Evolutionary conservation across 2,329 filamentous ascomycete species (phyloP), one percentile per base, ranked within the genome.

Genomic region (Cordyceps militaris): DNA sequence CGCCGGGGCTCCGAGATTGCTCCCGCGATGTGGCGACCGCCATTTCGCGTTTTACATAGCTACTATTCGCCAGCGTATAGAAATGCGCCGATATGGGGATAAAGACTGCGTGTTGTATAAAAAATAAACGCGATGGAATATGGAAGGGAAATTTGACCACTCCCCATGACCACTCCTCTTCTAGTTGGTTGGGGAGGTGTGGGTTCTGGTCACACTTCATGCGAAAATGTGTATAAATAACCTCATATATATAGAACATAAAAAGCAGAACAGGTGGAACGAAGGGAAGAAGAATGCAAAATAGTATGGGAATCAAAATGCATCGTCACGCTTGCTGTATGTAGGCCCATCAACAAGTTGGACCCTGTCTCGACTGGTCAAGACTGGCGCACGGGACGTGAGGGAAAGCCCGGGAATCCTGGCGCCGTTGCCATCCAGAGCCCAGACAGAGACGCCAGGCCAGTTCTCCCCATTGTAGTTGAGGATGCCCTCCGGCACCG

Each of bases 381-480:
- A 16, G 16, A 57, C 56, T 4, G 56, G 56, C 11, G 26, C 16
- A n/a, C 56, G 56, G 19, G 77, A 69, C 24, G 71, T 73, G 62
- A 86, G 66, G 42, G 75, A 73, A 36, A 88, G 70, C 0, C 75
- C 76, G 0, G 78, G 76, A 10, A 89, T 63, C 64, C 78, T 83
- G 0, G 80, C 84, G 7, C 82, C 84, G 3, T 68, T 70, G 1
- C 71, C 69, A 42, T 85, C 81, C 56, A 86, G 73, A 0, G 84
- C 81, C 88, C 88, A 92, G 16, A 93, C 66, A 24, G 79, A 83
- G 4, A 93, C 64, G 0, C 80, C 86, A 6, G 92, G 65, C 69
- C 81, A 88, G 63, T 93, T 93, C 32, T 76, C 78, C 0, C 88
- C 88, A 4, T 77, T 75, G 68, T 91, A 88, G 66, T 92, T 80